Evolutionary conservation across 2,329 filamentous ascomycete species (phyloP).

Genomic region (Endoconidiophora laricicola): DNA sequence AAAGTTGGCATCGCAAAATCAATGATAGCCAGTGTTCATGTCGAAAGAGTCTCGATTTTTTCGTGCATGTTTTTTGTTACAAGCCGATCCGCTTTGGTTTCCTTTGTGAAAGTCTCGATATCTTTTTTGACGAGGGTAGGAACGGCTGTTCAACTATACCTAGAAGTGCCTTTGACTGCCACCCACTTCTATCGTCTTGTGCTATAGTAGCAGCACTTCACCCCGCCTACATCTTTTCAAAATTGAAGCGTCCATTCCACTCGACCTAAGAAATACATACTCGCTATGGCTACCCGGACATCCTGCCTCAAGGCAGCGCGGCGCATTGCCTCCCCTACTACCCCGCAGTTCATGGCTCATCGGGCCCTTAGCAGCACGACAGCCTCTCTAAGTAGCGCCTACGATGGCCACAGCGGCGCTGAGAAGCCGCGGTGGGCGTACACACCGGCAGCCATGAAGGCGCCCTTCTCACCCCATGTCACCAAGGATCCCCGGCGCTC

Average conservation of each 20-base stretch:
- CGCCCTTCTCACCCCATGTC: slow-evolving; percentile 45
- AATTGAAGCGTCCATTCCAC: too few species aligned
- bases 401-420: neutral
- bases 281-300: slow-evolving; percentile 2
- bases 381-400: neutral
- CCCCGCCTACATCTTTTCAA: too few species aligned
- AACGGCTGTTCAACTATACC: too few species aligned
- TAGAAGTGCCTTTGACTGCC: too few species aligned
- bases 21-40: too few species aligned
- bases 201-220: too few species aligned
- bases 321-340: neutral
- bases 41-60: too few species aligned
- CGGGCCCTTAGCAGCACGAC: slow-evolving; percentile 6
- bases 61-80: too few species aligned
- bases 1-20: slow-evolving; percentile 10
- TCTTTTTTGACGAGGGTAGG: too few species aligned
- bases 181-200: too few species aligned
- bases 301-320: neutral
- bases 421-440: slow-evolving; percentile 47
- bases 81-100: too few species aligned
- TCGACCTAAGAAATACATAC: neutral
- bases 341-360: neutral
- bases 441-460: slow-evolving; percentile 54
- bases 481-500: slow-evolving; percentile 36
- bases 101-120: too few species aligned